A percentile compares a stretch with the other conserved stretches of the same genome.
Evolutionary conservation across 257 asterid species (phyloP).

Genomic region (Solanum lycopersicoides): DNA sequence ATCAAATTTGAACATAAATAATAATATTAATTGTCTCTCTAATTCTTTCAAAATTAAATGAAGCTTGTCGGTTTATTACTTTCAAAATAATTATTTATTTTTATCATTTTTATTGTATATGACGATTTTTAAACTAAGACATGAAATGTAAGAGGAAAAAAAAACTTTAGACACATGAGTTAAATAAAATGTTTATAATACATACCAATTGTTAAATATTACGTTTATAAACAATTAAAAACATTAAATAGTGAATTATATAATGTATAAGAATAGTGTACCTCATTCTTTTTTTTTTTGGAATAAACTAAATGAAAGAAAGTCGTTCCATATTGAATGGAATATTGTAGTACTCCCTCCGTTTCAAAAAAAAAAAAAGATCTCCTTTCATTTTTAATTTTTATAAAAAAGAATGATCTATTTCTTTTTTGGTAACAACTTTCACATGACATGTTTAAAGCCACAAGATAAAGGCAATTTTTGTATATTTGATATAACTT

Average conservation of each 20-base stretch:
- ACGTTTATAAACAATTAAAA: too few relatives aligned
- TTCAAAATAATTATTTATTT: not conserved
- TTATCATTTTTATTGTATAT: not conserved
- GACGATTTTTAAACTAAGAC: not conserved
- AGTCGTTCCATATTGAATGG: not conserved
- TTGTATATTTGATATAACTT: too few relatives aligned
- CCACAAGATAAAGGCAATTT: too few relatives aligned
- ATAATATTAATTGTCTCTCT: not conserved
- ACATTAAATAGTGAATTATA: not conserved
- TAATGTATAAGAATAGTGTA: not conserved
- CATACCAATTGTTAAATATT: not conserved
- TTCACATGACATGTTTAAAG: too few relatives aligned
- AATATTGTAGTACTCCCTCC: not conserved
- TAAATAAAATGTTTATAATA: not conserved
- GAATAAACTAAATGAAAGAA: not conserved
- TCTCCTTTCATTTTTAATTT: too few relatives aligned
- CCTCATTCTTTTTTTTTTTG: not conserved
- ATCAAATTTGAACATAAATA: not conserved
- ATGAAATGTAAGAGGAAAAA: too few relatives aligned
- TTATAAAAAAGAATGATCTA: fast-evolving
- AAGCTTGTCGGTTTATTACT: not conserved
- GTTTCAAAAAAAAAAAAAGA: too few relatives aligned
- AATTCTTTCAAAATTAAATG: not conserved
- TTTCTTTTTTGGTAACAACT: too few relatives aligned
- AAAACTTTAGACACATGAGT: not conserved